Base-by-base conservation (phyloP, 345 rosid genomes). In the Sisymbrium irio region DNA sequence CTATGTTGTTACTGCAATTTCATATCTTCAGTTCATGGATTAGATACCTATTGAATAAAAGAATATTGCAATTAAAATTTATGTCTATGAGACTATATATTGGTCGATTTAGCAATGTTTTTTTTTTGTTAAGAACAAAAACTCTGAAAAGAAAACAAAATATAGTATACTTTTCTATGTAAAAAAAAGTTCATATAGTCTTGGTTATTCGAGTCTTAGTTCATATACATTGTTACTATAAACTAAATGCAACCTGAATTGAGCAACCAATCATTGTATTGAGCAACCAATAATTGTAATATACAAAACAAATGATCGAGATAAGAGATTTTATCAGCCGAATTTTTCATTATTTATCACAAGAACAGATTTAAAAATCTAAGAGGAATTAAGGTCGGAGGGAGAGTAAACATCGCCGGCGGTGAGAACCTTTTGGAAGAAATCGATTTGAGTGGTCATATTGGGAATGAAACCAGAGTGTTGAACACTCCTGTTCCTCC, bases 401-500 rank as follows among this genome's bases (percentile, higher is more conserved):
- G 45, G 10, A 3, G 71, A 63, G 83, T 77, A 91, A 22, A 82
- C 33, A 5, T 81, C 72, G 3, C 82, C 75, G 28, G 51, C 2
- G 6, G 7, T 72, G 60, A 88, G 78, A 17, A 86, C 55, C 17
- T 76, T 77, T 35, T 83, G 73, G 56, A 91, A 83, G 73, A 68
- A 62, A 63, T 76, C 82, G 18, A 91, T 89, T 67, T 93, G 98
- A 64, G 83, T 72, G 0, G 87, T 87, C 98, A 91, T 85, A 56
- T 93, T 88, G 4, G 97, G 97, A 45, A 61, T 10, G 79, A 30
- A 28, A 2, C 10, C 2, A 13, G 17, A 6, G 97, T 86, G 36
- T 87, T 79, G 63, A 94, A 88, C 18, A 91, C 95, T 3, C 97
- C 96, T 0, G 95, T 86, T 19, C 96, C 97, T 47, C 97, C 98